Evolutionary conservation across 345 rosid species (phyloP).

Genomic region (Heritiera littoralis): DNA sequence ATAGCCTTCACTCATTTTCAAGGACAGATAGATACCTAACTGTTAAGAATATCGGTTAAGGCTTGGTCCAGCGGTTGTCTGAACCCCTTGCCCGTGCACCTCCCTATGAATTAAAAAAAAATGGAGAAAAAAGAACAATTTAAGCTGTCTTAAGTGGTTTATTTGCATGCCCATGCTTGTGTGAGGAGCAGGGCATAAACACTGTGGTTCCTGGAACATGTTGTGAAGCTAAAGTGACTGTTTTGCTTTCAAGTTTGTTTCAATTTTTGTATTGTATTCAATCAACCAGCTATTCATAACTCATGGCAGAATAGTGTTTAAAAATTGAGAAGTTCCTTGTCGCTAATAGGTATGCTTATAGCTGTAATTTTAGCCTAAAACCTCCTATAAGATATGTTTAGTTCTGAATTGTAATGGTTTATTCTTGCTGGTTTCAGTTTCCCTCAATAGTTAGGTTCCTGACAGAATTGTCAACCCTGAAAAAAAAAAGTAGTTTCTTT

Average conservation of each 20-base stretch:
- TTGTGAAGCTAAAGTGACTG: not conserved
- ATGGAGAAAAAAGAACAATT: not conserved
- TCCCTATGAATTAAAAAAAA: too few species aligned
- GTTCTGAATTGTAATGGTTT: not conserved
- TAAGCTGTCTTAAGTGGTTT: not conserved
- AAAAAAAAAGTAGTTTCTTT: not conserved
- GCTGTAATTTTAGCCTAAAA: not conserved
- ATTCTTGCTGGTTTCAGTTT: not conserved
- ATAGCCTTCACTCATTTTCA: not conserved
- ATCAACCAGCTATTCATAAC: not conserved
- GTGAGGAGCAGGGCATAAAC: not conserved
- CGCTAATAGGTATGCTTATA: not conserved
- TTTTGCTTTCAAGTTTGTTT: not conserved
- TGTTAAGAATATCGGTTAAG: not conserved
- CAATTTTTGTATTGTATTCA: not conserved
- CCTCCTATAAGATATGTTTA: not conserved
- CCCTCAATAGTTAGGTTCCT: not conserved
- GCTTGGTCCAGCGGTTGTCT: too few species aligned
- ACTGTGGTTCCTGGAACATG: not conserved
- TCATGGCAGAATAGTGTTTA: not conserved
- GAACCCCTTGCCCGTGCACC: too few species aligned
- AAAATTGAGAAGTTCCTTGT: not conserved
- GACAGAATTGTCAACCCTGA: not conserved
- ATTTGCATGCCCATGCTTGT: not conserved
- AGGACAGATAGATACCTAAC: not conserved